Base-by-base conservation (phyloP, 1,284 basidiomycete species). In the Irpex lacteus region DNA sequence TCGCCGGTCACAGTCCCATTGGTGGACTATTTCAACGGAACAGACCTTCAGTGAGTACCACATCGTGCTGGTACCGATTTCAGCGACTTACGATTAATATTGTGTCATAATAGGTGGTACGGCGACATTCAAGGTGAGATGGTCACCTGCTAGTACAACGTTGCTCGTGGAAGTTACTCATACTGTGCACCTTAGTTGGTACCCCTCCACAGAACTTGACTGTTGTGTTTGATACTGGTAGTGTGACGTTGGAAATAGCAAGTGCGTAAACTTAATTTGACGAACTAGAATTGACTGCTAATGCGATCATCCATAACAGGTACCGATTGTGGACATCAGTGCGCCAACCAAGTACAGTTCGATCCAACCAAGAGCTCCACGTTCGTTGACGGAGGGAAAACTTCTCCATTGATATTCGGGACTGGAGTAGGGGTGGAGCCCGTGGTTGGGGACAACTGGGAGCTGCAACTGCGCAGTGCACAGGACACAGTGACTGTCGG, bases 361-460 rank as follows among this genome's bases (percentile, higher is more conserved):
- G 75, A 86, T 68, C 68, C 79, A 0, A 73, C 75, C 0, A 77
- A 78, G 68, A 84, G 82, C 66, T 81, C 81, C 6, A 85, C 84
- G 0, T 86, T 82, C 65, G 74, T 81, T 19, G 79, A 81, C 67
- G 76, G 76, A 4, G 77, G 78, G 49, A 71, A 72, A 18, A 77
- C 75, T 1, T 73, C 68, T 50, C 77, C 75, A n/a, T 80, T 84
- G 60, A 79, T 77, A 8, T 86, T 87, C 69, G 75, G 76, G 9
- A 86, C 85, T 1, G 84, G 85, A 18, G 83, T 83, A 47, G 83
- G 84, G 36, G 84, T 86, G 3, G 82, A 84, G 67, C 85, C 85
- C 7, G 82, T 85, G 5, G 73, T 84, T 13, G 76, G 79, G 32
- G 76, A 74, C 60, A 72, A 83, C 63, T 85, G 81, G 68, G 75